These are phyloP conservation scores for Acephala macrosclerotiorum DNA, from an alignment of 2,329 filamentous ascomycete genomes.

Conservation along the genomic window DNA sequence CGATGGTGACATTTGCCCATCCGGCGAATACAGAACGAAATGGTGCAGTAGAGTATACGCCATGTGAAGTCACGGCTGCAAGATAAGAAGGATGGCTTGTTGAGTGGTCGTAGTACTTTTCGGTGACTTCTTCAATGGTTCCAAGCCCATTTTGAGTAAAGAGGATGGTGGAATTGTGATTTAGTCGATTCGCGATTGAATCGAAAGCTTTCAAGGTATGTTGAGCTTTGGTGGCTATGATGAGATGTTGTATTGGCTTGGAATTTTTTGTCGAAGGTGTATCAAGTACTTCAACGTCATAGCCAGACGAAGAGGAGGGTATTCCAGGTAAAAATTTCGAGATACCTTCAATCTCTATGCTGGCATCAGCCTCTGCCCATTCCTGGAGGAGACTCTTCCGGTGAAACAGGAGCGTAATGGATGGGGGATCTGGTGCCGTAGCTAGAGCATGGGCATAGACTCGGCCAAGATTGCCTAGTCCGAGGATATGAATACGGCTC, in stretches of 20 bases:
- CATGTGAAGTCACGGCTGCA: conserved; percentile 68
- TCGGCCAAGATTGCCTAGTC: conserved; percentile 81
- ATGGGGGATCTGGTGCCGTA: conserved; percentile 61
- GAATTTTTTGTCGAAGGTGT: neutral
- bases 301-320: conserved; percentile 33
- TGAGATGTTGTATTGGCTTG: conserved; percentile 70
- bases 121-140: conserved; percentile 63
- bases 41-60: conserved; percentile 57
- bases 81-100: conserved; percentile 73
- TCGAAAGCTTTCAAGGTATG: conserved; percentile 68
- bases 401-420: conserved; percentile 83
- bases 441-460: conserved; percentile 79
- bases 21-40: conserved; percentile 63
- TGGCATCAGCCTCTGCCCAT: conserved; percentile 44
- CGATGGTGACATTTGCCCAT: conserved; percentile 55
- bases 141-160: conserved; percentile 93
- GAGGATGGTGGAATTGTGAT: conserved; percentile 73
- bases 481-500: conserved; percentile 72
- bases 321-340: conserved; percentile 14
- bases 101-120: conserved; percentile 65
- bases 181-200: conserved; percentile 66
- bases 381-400: conserved; percentile 56
- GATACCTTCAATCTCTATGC: neutral
- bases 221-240: conserved; percentile 80
- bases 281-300: conserved; percentile 32